Base-by-base conservation (phyloP, 2,329 filamentous ascomycete species). In the Verruconis gallopava region DNA sequence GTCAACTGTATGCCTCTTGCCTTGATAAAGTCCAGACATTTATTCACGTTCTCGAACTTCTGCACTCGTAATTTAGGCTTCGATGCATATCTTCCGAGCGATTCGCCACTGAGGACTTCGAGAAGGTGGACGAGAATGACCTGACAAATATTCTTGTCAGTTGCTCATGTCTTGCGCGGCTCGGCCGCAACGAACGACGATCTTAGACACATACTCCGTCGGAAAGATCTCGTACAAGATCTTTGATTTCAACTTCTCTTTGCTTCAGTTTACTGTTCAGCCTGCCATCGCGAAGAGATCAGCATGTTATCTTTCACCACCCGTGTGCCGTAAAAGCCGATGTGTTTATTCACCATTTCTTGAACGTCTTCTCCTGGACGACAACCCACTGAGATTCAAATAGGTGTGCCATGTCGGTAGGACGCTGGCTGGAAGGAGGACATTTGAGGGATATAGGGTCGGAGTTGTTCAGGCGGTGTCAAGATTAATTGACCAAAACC, bases 291-390 rank as follows among this genome's bases (percentile, higher is more conserved):
- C n/a, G n/a, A n/a, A n/a, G n/a, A n/a, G n/a, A n/a, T n/a, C n/a
- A n/a, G n/a, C n/a, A n/a, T n/a, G n/a, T n/a, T n/a, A n/a, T n/a
- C n/a, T n/a, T n/a, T n/a, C n/a, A n/a, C n/a, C n/a, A n/a, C 41
- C 22, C 37, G 14, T 4, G 28, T 28, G 17, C 17, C 22, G 12
- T 19, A 20, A 22, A 3, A 15, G 36, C 20, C 37, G 47, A 22
- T 22, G 38, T 36, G 21, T 35, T 36, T 42, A 44, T 35, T 54
- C 56, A 84, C 81, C 91, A 98, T 84, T 96, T 98, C 46, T 88
- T 94, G 64, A 98, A 98, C 20, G 91, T 98, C 74, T 96, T 98
- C 64, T 96, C 82, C 69, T 96, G 89, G 64, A 94, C 86, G 57
- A 71, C 74, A 54, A 78, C 68, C 73, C 74, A 77, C 63, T 73